Evolutionary conservation across 2,329 filamentous ascomycete species (phyloP).

Genomic region (Aspergillus hortae): DNA sequence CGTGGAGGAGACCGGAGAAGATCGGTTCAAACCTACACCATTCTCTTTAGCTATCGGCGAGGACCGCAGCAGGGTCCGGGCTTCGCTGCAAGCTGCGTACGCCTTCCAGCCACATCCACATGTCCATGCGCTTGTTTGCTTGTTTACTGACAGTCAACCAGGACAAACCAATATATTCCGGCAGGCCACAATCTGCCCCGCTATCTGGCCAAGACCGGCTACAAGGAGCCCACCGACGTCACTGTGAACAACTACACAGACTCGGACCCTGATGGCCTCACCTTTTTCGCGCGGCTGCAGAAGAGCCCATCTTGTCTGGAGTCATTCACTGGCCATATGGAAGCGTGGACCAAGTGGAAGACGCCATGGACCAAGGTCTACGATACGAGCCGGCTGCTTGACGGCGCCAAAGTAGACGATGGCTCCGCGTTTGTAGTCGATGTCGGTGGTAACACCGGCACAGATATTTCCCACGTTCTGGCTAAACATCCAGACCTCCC

Average conservation of each 20-base stretch:
- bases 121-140: neutral
- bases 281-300: constrained; percentile 30
- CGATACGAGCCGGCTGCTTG: constrained; percentile 19
- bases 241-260: constrained; percentile 22
- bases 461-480: constrained; percentile 33
- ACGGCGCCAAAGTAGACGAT: constrained; percentile 14
- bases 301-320: constrained; percentile 25
- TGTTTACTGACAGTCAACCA: constrained; percentile 4
- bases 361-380: constrained; percentile 34
- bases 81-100: constrained; percentile 29
- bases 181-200: constrained; percentile 29
- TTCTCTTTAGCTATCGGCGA: constrained; percentile 32
- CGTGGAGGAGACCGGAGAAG: constrained; percentile 27
- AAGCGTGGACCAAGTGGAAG: constrained; percentile 30
- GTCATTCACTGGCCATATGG: constrained; percentile 36
- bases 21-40: constrained; percentile 29
- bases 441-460: constrained; percentile 38
- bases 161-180: constrained; percentile 28
- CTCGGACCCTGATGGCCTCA: constrained; percentile 16
- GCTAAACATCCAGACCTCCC: constrained; percentile 30
- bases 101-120: neutral
- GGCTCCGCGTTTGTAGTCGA: constrained; percentile 34
- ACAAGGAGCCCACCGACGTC: constrained; percentile 29
- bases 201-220: constrained; percentile 32
- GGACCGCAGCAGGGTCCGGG: constrained; percentile 26